A percentile compares a stretch with the other conserved stretches of the same genome.
Conservation (phyloP, 2,329 filamentous ascomycete genomes). For the Ophiostoma tasmaniense region DNA sequence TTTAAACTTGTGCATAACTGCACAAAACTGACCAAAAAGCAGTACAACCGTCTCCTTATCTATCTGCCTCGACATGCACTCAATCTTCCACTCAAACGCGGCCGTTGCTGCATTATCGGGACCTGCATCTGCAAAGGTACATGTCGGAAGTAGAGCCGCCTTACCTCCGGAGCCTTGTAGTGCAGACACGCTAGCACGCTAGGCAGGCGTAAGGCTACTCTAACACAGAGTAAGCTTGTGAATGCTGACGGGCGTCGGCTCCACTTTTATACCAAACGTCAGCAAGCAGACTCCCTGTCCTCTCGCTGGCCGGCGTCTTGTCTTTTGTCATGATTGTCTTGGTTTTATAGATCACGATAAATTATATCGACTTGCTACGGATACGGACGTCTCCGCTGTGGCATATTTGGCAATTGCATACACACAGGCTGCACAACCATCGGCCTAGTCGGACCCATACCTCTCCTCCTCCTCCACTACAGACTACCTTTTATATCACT, state of each 20-base stretch:
- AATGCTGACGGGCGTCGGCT: background rate
- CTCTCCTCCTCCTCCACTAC: background rate
- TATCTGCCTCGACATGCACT: background rate
- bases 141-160: background rate
- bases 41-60: background rate
- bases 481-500: background rate
- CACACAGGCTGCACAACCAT: background rate
- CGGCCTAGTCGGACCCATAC: background rate
- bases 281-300: background rate
- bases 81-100: background rate
- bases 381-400: background rate
- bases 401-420: background rate
- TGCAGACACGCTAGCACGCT: background rate
- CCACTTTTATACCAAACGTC: slow-evolving; percentile 4
- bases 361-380: background rate
- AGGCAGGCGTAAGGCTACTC: background rate
- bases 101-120: background rate
- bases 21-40: background rate
- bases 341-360: too few relatives aligned
- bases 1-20: background rate
- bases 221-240: background rate
- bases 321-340: background rate
- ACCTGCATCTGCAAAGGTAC: background rate
- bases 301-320: background rate
- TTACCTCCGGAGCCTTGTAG: slow-evolving; percentile 6